Evolutionary conservation across 2,329 filamentous ascomycete genomes (phyloP).

Genomic region (Pseudocercospora crystallina): DNA sequence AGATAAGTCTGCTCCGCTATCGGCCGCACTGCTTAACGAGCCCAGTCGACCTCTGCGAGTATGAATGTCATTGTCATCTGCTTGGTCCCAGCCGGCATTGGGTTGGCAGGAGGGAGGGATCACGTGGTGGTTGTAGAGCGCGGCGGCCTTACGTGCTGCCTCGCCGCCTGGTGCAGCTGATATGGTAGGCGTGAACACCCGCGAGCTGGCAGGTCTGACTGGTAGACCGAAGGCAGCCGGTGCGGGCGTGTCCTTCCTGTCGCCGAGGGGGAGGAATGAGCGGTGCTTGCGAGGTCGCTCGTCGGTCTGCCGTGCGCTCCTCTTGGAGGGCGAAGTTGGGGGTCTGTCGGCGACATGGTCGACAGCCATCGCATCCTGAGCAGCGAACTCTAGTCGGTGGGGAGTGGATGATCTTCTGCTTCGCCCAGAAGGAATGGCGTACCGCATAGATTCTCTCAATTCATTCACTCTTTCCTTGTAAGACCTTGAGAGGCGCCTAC

Average conservation of each 20-base stretch:
- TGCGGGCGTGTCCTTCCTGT: conserved; percentile 37
- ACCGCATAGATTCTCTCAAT: conserved; percentile 19
- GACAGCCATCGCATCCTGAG: no score
- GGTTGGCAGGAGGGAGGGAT: conserved; percentile 3
- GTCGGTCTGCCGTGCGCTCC: conserved; percentile 28
- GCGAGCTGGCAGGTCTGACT: conserved; percentile 19
- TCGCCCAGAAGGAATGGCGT: conserved; percentile 17
- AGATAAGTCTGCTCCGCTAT: conserved; percentile 38
- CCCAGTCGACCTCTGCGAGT: conserved; percentile 28
- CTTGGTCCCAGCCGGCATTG: conserved; percentile 5
- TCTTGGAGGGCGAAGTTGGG: conserved; percentile 33
- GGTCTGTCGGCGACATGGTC: conserved; percentile 1
- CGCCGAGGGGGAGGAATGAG: conserved; percentile 18
- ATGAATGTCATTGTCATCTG: conserved; percentile 21
- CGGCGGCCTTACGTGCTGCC: conserved; percentile 33
- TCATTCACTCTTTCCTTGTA: conserved; percentile 20
- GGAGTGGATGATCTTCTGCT: conserved; percentile 30
- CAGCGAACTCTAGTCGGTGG: conserved; percentile 15
- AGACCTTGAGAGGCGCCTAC: conserved; percentile 15
- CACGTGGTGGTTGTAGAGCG: conserved; percentile 23
- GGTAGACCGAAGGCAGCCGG: conserved; percentile 26
- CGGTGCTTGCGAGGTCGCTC: conserved; percentile 31
- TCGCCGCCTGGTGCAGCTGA: conserved; percentile 30
- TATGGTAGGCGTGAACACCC: conserved; percentile 14
- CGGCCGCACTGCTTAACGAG: conserved; percentile 35